Conservation (phyloP, 1,139 yeast species). For the Pichia sp. region DNA sequence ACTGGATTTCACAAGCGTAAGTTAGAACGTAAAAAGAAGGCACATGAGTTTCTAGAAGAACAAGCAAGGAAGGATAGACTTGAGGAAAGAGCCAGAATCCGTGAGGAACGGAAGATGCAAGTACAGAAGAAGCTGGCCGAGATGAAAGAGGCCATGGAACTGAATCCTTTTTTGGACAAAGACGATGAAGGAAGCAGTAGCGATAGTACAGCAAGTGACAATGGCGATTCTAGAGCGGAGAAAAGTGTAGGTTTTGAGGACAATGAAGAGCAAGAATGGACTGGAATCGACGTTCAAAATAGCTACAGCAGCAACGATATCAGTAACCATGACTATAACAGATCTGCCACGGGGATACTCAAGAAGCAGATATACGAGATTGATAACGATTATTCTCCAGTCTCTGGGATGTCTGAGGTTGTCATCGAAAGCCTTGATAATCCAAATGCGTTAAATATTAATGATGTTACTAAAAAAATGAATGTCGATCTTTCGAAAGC, state of each 20-base stretch:
- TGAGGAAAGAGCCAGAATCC: conserved; percentile 67
- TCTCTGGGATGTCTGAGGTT: conserved; percentile 58
- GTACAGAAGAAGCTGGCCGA: conserved; percentile 50
- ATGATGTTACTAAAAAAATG: conserved; percentile 47
- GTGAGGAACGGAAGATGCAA: conserved; percentile 67
- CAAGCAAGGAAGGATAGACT: conserved; percentile 67
- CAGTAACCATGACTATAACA: conserved; percentile 14
- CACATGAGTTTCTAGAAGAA: conserved; percentile 69
- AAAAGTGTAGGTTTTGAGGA: conserved; percentile 4
- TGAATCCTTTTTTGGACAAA: conserved; percentile 23
- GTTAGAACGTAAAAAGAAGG: conserved; percentile 80
- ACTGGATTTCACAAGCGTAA: conserved; percentile 97
- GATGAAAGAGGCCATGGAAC: conserved; percentile 27
- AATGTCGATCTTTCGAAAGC: conserved; percentile 61
- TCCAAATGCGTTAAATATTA: conserved; percentile 36
- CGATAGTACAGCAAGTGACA: conserved; percentile 16
- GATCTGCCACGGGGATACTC: conserved; percentile 35
- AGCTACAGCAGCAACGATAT: not conserved
- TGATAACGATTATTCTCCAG: conserved; percentile 45
- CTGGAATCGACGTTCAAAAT: conserved; percentile 24
- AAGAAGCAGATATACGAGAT: conserved; percentile 45
- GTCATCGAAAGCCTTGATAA: conserved; percentile 52
- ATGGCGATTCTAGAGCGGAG: not conserved
- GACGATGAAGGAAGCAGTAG: conserved; percentile 20
- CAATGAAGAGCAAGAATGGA: conserved; percentile 10